Evolutionary conservation across 345 rosid species (phyloP).

Genomic region (Brassica napus): Da-Ae NC_063447.1:55954501-55955000

Average conservation of each 20-base stretch:
- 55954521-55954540: neutral
- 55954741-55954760: neutral
- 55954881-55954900: conserved; percentile 15
- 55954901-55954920: conserved; percentile 50
- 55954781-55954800: conserved; percentile 16
- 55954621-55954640: neutral
- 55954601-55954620: neutral
- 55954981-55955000: neutral
- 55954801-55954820: conserved; percentile 44
- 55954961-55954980: conserved; percentile 32
- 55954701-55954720: neutral
- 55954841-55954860: conserved; percentile 48
- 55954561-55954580: neutral
- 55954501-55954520: conserved; percentile 26
- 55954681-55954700: neutral
- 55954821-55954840: conserved; percentile 45
- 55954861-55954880: conserved; percentile 35
- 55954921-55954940: conserved; percentile 49
- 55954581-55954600: neutral
- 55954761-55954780: conserved; percentile 23
- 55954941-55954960: conserved; percentile 58
- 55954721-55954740: neutral
- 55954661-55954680: neutral
- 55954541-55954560: neutral
- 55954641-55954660: no score